Conservation (phyloP, 2,329 filamentous ascomycete genomes). For the Acephala macrosclerotiorum region DNA sequence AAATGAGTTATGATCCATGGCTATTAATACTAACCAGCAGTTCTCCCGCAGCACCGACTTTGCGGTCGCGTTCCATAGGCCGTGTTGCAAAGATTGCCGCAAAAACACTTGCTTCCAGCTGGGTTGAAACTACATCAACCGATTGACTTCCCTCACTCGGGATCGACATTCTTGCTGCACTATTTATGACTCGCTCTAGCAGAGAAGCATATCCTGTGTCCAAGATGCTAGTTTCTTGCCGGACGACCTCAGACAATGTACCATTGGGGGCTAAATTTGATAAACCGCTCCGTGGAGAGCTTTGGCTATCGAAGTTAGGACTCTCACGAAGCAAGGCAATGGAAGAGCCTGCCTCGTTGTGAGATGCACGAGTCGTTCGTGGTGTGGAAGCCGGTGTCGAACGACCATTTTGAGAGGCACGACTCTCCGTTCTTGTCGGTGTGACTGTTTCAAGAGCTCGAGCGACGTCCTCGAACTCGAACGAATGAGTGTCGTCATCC, state of each 20-base stretch:
- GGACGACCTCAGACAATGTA: too few species aligned
- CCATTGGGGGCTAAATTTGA: not conserved
- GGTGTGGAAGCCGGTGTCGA: not conserved
- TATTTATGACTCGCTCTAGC: not conserved
- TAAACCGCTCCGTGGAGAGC: not conserved
- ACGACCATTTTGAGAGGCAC: not conserved
- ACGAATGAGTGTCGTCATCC: not conserved
- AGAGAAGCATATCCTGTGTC: not conserved
- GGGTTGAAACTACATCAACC: not conserved
- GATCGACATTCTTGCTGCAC: not conserved
- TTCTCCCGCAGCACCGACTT: slow-evolving; percentile 33
- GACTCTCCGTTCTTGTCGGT: not conserved
- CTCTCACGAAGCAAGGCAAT: not conserved
- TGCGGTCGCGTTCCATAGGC: not conserved
- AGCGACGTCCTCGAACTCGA: not conserved
- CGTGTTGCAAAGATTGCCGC: not conserved
- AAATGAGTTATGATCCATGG: not conserved
- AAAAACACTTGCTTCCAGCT: not conserved
- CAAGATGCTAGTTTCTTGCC: too few species aligned
- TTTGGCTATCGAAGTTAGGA: not conserved
- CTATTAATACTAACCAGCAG: slow-evolving; percentile 38
- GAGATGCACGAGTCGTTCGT: not conserved
- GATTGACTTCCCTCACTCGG: not conserved
- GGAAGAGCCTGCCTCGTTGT: not conserved
- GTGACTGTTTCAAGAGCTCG: not conserved